Evolutionary conservation across 2,329 filamentous ascomycete species (phyloP), one percentile per base, ranked within the genome.

Genomic region (Claviceps humidiphila): DNA sequence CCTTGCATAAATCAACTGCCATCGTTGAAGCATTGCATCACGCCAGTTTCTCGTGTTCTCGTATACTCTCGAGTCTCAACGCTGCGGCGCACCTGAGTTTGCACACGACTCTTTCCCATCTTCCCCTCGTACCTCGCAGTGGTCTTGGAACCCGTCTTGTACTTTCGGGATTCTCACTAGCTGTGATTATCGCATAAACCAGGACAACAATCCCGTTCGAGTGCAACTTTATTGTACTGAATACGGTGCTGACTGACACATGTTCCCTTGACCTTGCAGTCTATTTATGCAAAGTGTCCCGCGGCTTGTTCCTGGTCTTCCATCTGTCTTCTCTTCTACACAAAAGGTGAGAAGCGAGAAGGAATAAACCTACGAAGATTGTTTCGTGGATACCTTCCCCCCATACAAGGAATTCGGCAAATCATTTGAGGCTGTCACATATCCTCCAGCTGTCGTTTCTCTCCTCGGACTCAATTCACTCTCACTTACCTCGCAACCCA

Each of bases 201-300:
- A 38, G 38, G 20, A 38, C 44, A 20, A 13, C 41, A 44, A 5
- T 20, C 34, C 34, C 17, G 5, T 17, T 38, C 22, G 30, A 40
- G 24, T 51, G 42, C 42, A 16, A 46, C 49, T 34, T 45, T 39
- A n/a, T 40, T 16, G 42, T 51, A 16, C 41, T 14, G 9, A 34
- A 11, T 34, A 51, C 49, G 14, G 11, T 45, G 30, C 34, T 51
- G 34, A 51, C 49, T 51, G 42, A 40, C 37, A 51, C 38, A 42
- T 42, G 17, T 24, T n/a, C 5, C 40, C 20, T n/a, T 24, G 16
- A 17, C 13, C 34, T 38, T 42, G 20, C 26, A 41, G 43, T 39
- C 47, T 44, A 30, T 40, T 26, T 46, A 20, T 47, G 40, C 16
- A 41, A 30, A 9, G 30, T 30, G 20, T 34, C 34, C 16, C 37